A percentile compares a stretch with the other conserved stretches of the same genome.
phyloP scores from a whole-genome alignment of 495 filamentous ascomycete genomes.

The Aspergillus conjunctus region DNA sequence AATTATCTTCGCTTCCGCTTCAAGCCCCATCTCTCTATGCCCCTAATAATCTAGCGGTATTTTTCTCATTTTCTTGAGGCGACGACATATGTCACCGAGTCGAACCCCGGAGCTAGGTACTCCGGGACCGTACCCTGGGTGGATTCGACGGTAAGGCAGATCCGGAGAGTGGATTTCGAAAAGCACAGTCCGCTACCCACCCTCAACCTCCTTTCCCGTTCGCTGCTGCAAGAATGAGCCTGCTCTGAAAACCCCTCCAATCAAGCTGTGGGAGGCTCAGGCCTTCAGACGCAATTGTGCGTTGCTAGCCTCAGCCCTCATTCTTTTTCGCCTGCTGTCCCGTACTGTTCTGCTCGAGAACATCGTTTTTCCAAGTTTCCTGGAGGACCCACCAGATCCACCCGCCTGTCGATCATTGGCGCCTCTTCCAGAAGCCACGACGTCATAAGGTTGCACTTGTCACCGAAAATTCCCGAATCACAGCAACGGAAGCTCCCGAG shows the following conservation, averaged over 20 bases:
- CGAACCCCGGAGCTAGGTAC: background rate
- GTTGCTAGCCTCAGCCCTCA: background rate
- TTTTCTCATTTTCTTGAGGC: background rate
- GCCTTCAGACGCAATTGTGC: background rate
- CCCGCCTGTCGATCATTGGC: slow-evolving; percentile 19
- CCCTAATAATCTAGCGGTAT: too few species aligned
- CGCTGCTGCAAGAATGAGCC: too few species aligned
- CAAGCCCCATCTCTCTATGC: too few species aligned
- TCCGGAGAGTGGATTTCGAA: background rate
- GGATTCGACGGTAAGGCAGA: slow-evolving; percentile 6
- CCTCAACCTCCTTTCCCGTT: background rate
- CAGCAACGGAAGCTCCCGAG: slow-evolving; percentile 28
- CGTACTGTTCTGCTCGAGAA: background rate
- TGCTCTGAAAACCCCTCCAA: background rate
- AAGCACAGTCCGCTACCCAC: background rate
- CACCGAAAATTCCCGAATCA: slow-evolving; percentile 25
- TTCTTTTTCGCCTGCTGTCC: background rate
- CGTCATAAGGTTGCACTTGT: slow-evolving; percentile 41
- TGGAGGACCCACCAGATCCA: background rate
- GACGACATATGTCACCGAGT: background rate
- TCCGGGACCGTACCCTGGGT: background rate
- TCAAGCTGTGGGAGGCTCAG: background rate
- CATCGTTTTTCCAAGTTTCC: slow-evolving; percentile 1
- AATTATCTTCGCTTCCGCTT: too few species aligned
- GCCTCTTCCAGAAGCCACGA: slow-evolving; percentile 19